Evolutionary conservation across 331 rosid genomes (phyloP).

Genomic region (Saraca asoca): DNA sequence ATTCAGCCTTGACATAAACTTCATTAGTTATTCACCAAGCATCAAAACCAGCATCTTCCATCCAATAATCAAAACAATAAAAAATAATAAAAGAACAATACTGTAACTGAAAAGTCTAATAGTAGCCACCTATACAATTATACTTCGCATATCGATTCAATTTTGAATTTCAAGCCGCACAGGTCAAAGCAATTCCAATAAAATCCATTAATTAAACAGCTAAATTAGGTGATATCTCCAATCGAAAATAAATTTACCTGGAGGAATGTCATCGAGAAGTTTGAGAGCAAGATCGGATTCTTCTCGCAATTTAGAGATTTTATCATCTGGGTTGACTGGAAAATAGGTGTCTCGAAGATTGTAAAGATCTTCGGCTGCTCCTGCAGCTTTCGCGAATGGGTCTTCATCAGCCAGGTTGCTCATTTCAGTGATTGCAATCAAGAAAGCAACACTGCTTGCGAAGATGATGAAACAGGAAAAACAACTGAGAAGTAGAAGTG

Average conservation of each 20-base stretch:
- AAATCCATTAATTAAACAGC: background rate
- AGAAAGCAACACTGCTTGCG: background rate
- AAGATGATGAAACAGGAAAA: background rate
- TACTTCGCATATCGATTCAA: no score
- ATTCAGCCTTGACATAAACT: background rate
- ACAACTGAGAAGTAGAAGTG: background rate
- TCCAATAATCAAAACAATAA: background rate
- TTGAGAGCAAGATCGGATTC: slow-evolving; percentile 72
- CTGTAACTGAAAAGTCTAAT: background rate
- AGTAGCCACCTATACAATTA: background rate
- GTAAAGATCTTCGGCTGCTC: slow-evolving; percentile 70
- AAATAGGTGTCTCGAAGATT: slow-evolving; percentile 67
- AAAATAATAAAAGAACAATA: background rate
- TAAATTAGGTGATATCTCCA: background rate
- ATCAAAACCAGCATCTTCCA: background rate
- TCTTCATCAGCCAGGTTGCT: slow-evolving; percentile 44
- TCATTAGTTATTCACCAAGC: background rate
- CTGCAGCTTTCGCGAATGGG: slow-evolving; percentile 46
- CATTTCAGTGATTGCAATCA: slow-evolving; percentile 27
- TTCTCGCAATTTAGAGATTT: slow-evolving; percentile 49
- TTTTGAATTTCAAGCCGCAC: no score
- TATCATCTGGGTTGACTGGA: slow-evolving; percentile 56
- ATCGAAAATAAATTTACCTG: slow-evolving; percentile 41
- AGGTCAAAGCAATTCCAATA: no score
- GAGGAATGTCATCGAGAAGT: slow-evolving; percentile 82